Base-by-base conservation (phyloP, 1,284 basidiomycete genomes). In the Cryptococcus sp. region DNA sequence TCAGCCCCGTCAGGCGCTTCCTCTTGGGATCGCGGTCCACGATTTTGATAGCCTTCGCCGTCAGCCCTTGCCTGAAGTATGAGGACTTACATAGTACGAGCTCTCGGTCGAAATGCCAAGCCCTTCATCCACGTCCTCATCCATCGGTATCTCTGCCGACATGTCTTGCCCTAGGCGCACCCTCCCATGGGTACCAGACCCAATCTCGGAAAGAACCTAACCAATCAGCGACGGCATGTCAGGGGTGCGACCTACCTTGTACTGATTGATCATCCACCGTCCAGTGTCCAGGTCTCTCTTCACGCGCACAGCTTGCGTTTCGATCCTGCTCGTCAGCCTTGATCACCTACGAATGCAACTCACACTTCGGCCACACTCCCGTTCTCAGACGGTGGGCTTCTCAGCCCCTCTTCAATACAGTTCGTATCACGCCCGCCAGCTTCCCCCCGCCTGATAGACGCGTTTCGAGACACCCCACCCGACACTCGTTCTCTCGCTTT, bases 151-250 rank as follows among this genome's bases (percentile, higher is more conserved):
- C 57, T 75, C 72, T 53, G 76, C 74, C 4, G 73, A 72, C 64
- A 84, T 77, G 72, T 87, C 85, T 69, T 81, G 80, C 49, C 87
- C 88, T 3, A 87, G 79, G 70, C 83, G 86, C 55, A 92, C 89
- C 67, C 86, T 83, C 42, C 89, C 89, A 71, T 92, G 89, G 69
- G 89, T 88, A 4, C 89, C 89, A 56, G 82, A 83, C 12, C 89
- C 89, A 21, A 92, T 84, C 68, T 82, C 82, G 52, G 82, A 63
- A 9, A 78, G 80, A 57, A 89, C 84, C 63, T 74, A 53, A 52
- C 47, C 12, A 0, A 18, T 52, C 7, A 55, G 49, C 46, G 11
- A 21, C 20, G 13, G 15, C 20, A 18, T 28, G 28, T 20, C 15
- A 16, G 13, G 42, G 16, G 20, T 16, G 28, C 18, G 13, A 61